A percentile compares a stretch with the other conserved stretches of the same genome.
Evolutionary conservation across 2,329 filamentous ascomycete species (phyloP).

Genomic region (Cyphellophora europaea): DNA sequence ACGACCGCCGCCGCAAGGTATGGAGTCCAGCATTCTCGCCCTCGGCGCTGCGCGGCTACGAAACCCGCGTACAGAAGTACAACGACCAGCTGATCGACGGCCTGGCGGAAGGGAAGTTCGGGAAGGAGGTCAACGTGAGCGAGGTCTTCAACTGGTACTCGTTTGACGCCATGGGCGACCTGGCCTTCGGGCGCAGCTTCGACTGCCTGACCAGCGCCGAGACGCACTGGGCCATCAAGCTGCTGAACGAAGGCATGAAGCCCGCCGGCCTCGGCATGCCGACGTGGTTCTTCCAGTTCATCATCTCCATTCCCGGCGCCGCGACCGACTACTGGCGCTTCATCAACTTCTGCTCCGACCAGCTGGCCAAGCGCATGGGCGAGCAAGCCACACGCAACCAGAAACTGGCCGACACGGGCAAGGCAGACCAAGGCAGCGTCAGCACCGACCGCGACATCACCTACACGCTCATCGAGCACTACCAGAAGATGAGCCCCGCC

Average conservation of each 20-base stretch:
- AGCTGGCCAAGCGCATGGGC: slow-evolving; percentile 24
- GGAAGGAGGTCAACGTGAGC: slow-evolving; percentile 24
- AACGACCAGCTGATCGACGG: slow-evolving; percentile 25
- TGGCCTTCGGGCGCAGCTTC: slow-evolving; percentile 25
- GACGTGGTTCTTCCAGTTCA: slow-evolving; percentile 16
- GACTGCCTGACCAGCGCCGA: slow-evolving; percentile 21
- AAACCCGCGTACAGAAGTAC: slow-evolving; percentile 26
- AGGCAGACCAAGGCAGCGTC: slow-evolving; percentile 1
- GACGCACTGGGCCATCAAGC: slow-evolving; percentile 26
- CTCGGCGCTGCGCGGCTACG: slow-evolving; percentile 32
- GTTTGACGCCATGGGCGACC: slow-evolving; percentile 27
- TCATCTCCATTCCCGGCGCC: slow-evolving; percentile 23
- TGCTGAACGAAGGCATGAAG: slow-evolving; percentile 24
- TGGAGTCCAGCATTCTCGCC: slow-evolving; percentile 35
- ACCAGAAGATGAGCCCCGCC: slow-evolving; percentile 10
- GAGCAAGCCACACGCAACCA: slow-evolving; percentile 9
- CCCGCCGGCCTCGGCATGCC: slow-evolving; percentile 15
- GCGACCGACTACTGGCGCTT: slow-evolving; percentile 25
- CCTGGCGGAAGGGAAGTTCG: slow-evolving; percentile 19
- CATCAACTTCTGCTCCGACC: slow-evolving; percentile 25
- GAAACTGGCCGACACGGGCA: no score
- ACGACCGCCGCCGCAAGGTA: slow-evolving; percentile 29
- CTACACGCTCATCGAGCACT: slow-evolving; percentile 19
- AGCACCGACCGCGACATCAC: slow-evolving; percentile 19
- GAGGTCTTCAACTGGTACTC: slow-evolving; percentile 27